Evolutionary conservation across 148 eudicot species (phyloP).

Genomic region (Heliamphora exappendiculata): DNA sequence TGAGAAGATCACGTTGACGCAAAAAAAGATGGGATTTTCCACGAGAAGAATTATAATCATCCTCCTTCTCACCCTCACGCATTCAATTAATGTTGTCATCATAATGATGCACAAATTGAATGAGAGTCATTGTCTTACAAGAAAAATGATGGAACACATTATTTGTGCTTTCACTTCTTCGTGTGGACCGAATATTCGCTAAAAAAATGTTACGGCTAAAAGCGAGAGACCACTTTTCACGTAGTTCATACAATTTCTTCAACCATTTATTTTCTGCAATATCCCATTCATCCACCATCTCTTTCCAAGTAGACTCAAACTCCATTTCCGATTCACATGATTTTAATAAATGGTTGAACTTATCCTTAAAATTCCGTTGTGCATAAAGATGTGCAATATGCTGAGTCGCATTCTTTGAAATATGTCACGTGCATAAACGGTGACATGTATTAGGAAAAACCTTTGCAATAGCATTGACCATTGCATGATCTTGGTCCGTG

Average conservation of each 20-base stretch:
- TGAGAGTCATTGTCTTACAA: neutral
- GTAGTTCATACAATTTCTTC: neutral
- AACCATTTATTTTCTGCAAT: too few species aligned
- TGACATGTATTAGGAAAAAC: neutral
- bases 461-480: neutral
- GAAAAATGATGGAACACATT: neutral
- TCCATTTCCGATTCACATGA: too few species aligned
- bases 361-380: too few species aligned
- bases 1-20: neutral
- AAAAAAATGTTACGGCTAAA: too few species aligned
- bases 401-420: neutral
- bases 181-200: too few species aligned
- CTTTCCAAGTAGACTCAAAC: too few species aligned
- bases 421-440: neutral
- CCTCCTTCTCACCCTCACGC: neutral
- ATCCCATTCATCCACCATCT: too few species aligned
- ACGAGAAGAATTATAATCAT: neutral
- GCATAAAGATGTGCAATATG: too few species aligned
- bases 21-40: neutral
- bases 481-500: neutral
- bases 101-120: neutral
- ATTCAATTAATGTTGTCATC: neutral
- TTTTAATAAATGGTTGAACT: too few species aligned
- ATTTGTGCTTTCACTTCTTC: conserved; percentile 12
- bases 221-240: conserved; percentile 9